These are phyloP conservation scores for Letharia lupina DNA, from an alignment of 495 filamentous ascomycete genomes.

Conservation along the genomic window DNA sequence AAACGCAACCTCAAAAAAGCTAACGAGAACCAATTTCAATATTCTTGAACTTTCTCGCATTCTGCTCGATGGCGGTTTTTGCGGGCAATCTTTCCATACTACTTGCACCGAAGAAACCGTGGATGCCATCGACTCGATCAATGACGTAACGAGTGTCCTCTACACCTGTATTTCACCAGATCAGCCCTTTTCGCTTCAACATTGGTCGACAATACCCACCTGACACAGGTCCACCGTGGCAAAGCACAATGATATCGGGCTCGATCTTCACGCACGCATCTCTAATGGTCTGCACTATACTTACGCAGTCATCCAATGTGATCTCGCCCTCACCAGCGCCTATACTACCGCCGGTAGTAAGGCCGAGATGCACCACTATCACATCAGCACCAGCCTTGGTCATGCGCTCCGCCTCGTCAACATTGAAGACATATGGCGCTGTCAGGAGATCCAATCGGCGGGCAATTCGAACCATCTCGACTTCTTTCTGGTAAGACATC, in stretches of 20 bases:
- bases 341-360: conserved; percentile 57
- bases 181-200: neutral
- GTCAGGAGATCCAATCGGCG: conserved; percentile 51
- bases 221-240: conserved; percentile 62
- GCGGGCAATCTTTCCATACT: neutral
- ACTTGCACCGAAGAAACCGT: neutral
- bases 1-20: no score
- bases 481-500: conserved; percentile 57
- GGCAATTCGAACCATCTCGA: conserved; percentile 38
- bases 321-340: conserved; percentile 48
- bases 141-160: neutral
- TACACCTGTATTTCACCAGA: neutral
- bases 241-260: conserved; percentile 54
- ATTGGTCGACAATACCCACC: neutral
- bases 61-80: neutral
- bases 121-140: neutral
- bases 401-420: conserved; percentile 52
- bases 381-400: conserved; percentile 55
- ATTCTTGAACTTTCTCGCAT: neutral
- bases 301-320: conserved; percentile 53
- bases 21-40: neutral
- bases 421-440: conserved; percentile 60
- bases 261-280: conserved; percentile 49
- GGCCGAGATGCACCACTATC: conserved; percentile 59
- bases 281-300: conserved; percentile 51